These are phyloP conservation scores for Protomyces gravidus DNA, from an alignment of 1,139 yeast genomes.

Conservation along the genomic window DNA sequence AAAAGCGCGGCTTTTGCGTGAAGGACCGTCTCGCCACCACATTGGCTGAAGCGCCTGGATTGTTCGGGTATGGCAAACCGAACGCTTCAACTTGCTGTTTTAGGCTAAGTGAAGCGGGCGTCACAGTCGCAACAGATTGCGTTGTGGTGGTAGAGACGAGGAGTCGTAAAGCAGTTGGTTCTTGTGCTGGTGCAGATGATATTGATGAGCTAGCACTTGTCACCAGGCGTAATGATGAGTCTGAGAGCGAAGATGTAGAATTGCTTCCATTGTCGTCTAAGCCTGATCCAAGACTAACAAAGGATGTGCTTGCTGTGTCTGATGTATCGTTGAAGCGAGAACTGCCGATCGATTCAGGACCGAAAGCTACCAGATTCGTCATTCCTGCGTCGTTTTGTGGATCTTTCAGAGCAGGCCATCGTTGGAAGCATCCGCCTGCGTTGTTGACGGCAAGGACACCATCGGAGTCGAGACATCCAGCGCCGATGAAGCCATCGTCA, in stretches of 20 bases:
- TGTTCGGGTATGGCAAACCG: neutral
- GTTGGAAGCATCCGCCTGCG: neutral
- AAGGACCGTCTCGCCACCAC: neutral
- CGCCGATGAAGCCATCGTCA: no score
- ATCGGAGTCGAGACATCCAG: neutral
- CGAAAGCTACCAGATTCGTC: neutral
- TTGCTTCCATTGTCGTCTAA: no score
- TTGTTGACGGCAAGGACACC: neutral
- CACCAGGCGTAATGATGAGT: neutral
- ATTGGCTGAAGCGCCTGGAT: neutral
- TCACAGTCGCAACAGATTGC: neutral
- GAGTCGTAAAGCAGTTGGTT: neutral
- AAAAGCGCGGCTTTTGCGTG: neutral
- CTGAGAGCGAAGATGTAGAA: neutral
- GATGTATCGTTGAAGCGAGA: neutral
- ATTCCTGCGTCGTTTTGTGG: neutral
- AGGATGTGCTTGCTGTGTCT: neutral
- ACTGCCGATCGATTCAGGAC: neutral
- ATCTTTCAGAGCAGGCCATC: neutral
- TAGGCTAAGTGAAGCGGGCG: neutral
- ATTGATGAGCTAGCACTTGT: neutral
- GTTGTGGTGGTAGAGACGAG: neutral
- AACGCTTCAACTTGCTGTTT: neutral
- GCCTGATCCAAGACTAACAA: neutral
- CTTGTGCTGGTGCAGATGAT: neutral